Evolutionary conservation across 2,329 filamentous ascomycete species (phyloP).

Genomic region (Talaromyces funiculosus): DNA sequence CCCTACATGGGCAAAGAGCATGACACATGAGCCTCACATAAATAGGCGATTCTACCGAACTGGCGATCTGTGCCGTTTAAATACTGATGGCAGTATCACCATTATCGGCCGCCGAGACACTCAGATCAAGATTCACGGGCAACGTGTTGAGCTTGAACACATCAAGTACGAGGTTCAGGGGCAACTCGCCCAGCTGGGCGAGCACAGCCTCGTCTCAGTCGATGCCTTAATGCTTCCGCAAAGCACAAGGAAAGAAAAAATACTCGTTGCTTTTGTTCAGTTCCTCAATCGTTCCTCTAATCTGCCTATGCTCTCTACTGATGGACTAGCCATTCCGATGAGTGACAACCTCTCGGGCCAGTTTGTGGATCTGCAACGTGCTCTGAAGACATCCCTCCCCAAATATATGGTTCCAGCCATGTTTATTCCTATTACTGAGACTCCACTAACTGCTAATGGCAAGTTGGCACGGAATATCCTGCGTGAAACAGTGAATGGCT

Average conservation of each 20-base stretch:
- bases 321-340: not conserved
- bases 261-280: conserved; percentile 71
- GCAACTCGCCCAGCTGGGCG: conserved; percentile 52
- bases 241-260: conserved; percentile 64
- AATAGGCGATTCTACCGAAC: not conserved
- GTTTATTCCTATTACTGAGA: conserved; percentile 38
- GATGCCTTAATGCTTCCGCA: conserved; percentile 71
- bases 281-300: conserved; percentile 32
- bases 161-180: conserved; percentile 52
- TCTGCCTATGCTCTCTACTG: conserved; percentile 21
- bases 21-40: no score
- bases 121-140: not conserved
- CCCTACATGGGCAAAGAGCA: conserved; percentile 11
- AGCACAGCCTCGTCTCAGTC: conserved; percentile 42
- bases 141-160: conserved; percentile 25
- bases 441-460: conserved; percentile 41
- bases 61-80: not conserved
- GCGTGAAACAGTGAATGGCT: not conserved
- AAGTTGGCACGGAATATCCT: conserved; percentile 35
- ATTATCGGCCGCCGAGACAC: not conserved
- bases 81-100: conserved; percentile 24
- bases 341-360: conserved; percentile 37
- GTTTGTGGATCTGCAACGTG: not conserved
- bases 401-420: conserved; percentile 19
- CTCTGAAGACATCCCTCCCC: not conserved